Conservation (phyloP, 1,284 basidiomycete genomes). For the Vanrija sp. region DNA sequence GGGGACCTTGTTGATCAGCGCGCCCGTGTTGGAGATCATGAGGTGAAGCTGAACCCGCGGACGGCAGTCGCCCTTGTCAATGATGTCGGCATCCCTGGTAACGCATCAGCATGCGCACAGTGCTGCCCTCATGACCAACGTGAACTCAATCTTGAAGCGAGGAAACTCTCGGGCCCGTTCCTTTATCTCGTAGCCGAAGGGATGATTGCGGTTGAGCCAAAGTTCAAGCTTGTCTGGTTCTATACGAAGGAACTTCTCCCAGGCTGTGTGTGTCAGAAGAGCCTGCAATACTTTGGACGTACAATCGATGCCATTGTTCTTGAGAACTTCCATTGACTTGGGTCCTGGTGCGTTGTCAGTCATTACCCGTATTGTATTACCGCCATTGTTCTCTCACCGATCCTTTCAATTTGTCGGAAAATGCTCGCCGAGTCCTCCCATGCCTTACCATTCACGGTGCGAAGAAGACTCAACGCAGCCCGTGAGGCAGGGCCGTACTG, state of each 20-base stretch:
- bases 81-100: neutral
- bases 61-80: neutral
- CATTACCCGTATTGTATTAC: neutral
- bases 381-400: slow-evolving; percentile 22
- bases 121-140: slow-evolving; percentile 2
- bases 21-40: slow-evolving; percentile 1
- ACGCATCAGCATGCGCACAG: too few relatives aligned
- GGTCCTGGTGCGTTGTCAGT: slow-evolving; percentile 16
- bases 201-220: slow-evolving; percentile 24
- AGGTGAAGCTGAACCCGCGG: slow-evolving; percentile 8
- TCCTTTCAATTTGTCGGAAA: slow-evolving; percentile 41
- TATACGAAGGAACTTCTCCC: slow-evolving; percentile 19
- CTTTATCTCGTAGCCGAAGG: slow-evolving; percentile 23
- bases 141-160: slow-evolving; percentile 17
- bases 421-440: slow-evolving; percentile 42
- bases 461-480: slow-evolving; percentile 32
- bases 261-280: slow-evolving; percentile 13
- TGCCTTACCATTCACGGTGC: slow-evolving; percentile 38
- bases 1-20: neutral
- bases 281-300: neutral
- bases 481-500: slow-evolving; percentile 26
- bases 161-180: slow-evolving; percentile 19
- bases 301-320: slow-evolving; percentile 22
- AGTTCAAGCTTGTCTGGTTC: slow-evolving; percentile 22
- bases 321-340: slow-evolving; percentile 37